Conservation (phyloP, 139 green algal genomes). For the Chlorella ohadii region DNA sequence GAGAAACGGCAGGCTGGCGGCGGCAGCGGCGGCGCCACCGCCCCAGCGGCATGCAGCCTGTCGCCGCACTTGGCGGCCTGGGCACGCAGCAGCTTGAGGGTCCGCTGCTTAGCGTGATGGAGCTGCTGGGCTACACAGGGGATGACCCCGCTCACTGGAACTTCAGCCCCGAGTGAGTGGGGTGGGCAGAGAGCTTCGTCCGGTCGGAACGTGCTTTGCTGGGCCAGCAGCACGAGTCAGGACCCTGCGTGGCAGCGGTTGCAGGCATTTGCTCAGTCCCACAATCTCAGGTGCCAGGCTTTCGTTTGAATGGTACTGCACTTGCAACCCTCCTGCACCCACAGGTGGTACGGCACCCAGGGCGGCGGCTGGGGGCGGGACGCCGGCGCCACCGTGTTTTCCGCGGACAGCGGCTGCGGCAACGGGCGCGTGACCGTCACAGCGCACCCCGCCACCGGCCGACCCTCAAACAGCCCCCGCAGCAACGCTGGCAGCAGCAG, state of each 20-base stretch:
- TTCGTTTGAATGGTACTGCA: too few species aligned
- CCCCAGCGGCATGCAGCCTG: not conserved
- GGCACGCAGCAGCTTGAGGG: not conserved
- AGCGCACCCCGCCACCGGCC: slow-evolving; percentile 37
- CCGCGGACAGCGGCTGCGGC: slow-evolving; percentile 12
- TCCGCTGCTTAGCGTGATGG: not conserved
- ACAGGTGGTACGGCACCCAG: slow-evolving; percentile 66
- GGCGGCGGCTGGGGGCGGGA: slow-evolving; percentile 57
- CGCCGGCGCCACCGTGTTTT: slow-evolving; percentile 49
- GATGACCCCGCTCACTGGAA: slow-evolving; percentile 64
- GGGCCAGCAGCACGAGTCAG: too few species aligned
- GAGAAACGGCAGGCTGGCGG: not conserved
- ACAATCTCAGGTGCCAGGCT: too few species aligned
- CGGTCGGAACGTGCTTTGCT: too few species aligned
- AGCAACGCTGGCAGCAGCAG: not conserved
- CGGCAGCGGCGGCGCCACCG: not conserved
- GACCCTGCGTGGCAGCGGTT: too few species aligned
- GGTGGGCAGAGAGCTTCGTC: too few species aligned
- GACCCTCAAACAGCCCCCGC: not conserved
- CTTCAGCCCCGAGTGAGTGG: slow-evolving; percentile 42
- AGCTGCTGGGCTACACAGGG: slow-evolving; percentile 36
- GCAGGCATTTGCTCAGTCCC: too few species aligned
- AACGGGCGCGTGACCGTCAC: slow-evolving; percentile 63
- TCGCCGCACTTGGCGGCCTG: not conserved
- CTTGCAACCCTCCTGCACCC: too few species aligned